Percentiles rank a stretch among this genome's conserved stretches.
phyloP scores from a whole-genome alignment of 225 moss, liverwort and hornwort species.

The Climacium dendroides region DNA sequence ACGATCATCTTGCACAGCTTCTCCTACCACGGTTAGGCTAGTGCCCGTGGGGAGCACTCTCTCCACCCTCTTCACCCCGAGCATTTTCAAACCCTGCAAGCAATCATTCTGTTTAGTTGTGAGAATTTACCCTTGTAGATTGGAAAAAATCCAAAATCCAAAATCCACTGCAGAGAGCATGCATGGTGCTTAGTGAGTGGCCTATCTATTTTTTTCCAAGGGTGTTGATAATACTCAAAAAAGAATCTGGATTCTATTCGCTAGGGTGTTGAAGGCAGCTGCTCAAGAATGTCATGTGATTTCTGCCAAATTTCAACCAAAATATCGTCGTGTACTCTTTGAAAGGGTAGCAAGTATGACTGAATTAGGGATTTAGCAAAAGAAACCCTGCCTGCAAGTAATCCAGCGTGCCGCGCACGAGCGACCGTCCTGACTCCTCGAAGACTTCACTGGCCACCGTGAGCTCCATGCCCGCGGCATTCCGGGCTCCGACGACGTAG shows the following conservation, averaged over 20 bases:
- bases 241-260: background rate
- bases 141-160: background rate
- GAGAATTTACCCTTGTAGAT: background rate
- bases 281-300: background rate
- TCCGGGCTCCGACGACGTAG: slow-evolving; percentile 82
- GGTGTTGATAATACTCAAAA: background rate
- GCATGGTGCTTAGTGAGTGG: background rate
- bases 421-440: slow-evolving; percentile 90
- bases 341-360: background rate
- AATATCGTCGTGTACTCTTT: background rate
- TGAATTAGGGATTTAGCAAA: background rate
- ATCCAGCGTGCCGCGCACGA: slow-evolving; percentile 97
- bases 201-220: background rate
- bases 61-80: slow-evolving; percentile 96
- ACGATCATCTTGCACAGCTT: slow-evolving; percentile 85
- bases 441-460: slow-evolving; percentile 93
- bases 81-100: slow-evolving; percentile 96
- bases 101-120: slow-evolving; percentile 10
- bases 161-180: background rate
- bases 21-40: slow-evolving; percentile 85
- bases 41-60: slow-evolving; percentile 95
- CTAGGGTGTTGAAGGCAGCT: background rate
- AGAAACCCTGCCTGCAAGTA: slow-evolving; percentile 40
- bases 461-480: slow-evolving; percentile 91
- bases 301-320: background rate